Conservation (phyloP, 257 asterid genomes). For the Ophiorrhiza pumila region DNA sequence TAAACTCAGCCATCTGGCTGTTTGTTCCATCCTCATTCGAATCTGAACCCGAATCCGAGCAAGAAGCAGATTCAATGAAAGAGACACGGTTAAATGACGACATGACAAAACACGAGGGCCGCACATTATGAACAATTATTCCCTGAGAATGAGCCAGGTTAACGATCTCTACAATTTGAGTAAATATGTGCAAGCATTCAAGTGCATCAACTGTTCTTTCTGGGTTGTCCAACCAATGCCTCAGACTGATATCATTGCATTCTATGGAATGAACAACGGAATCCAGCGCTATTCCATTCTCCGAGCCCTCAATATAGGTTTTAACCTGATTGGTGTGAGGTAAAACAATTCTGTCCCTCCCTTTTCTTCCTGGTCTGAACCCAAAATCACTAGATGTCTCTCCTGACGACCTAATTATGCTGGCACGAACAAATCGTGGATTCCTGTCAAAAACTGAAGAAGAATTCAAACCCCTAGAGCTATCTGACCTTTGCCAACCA, state of each 20-base stretch:
- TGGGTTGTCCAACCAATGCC: slow-evolving; percentile 90
- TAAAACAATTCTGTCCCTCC: slow-evolving; percentile 38
- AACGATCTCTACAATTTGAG: slow-evolving; percentile 80
- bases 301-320: slow-evolving; percentile 28
- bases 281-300: slow-evolving; percentile 24
- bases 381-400: slow-evolving; percentile 61
- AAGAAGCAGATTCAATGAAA: slow-evolving; percentile 81
- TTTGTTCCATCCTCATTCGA: slow-evolving; percentile 54
- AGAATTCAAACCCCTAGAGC: slow-evolving; percentile 61
- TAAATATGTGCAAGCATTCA: slow-evolving; percentile 85
- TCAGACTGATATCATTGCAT: slow-evolving; percentile 59
- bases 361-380: slow-evolving; percentile 41
- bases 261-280: slow-evolving; percentile 31
- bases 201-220: slow-evolving; percentile 71
- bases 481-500: slow-evolving; percentile 68
- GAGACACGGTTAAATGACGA: slow-evolving; percentile 75
- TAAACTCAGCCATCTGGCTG: slow-evolving; percentile 41
- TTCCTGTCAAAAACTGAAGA: slow-evolving; percentile 47
- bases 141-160: slow-evolving; percentile 84
- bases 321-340: slow-evolving; percentile 26
- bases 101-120: slow-evolving; percentile 92
- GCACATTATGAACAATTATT: slow-evolving; percentile 66
- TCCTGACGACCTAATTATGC: slow-evolving; percentile 43
- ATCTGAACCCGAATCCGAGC: slow-evolving; percentile 73
- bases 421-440: slow-evolving; percentile 38